These are phyloP conservation scores for Zygnema cylindricum DNA, from an alignment of 139 green algal species.

Conservation along the genomic window DNA sequence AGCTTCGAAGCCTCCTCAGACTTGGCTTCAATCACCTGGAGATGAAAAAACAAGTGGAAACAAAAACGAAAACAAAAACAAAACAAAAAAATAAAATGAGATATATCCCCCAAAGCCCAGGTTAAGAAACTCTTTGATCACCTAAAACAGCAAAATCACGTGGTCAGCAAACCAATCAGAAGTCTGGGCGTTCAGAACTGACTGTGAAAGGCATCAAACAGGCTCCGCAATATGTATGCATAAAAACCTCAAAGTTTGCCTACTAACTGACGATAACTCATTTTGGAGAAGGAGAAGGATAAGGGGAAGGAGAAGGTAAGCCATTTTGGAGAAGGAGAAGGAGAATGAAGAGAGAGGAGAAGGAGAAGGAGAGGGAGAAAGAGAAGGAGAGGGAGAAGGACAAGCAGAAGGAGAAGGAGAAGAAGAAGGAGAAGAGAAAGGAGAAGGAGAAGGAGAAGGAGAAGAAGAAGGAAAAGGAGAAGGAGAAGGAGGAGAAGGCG, in stretches of 20 bases:
- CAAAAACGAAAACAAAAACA: not conserved
- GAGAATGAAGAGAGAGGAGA: too few species aligned
- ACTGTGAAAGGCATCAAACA: too few species aligned
- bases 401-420: not conserved
- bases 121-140: too few species aligned
- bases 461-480: not conserved
- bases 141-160: too few species aligned
- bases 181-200: too few species aligned
- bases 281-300: constrained; percentile 26
- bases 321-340: not conserved
- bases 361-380: not conserved
- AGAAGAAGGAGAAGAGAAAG: not conserved
- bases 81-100: too few species aligned
- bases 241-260: too few species aligned
- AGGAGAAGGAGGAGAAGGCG: too few species aligned
- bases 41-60: not conserved
- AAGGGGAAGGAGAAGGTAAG: not conserved
- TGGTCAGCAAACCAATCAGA: too few species aligned
- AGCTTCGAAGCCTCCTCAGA: not conserved
- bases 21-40: not conserved
- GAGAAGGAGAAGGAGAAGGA: not conserved
- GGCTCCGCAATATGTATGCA: too few species aligned
- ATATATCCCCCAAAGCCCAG: too few species aligned
- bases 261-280: too few species aligned
- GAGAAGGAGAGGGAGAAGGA: not conserved